Evolutionary conservation across 192 early-diverging fungal species (phyloP).

Genomic region (Coemansia sp.): DNA sequence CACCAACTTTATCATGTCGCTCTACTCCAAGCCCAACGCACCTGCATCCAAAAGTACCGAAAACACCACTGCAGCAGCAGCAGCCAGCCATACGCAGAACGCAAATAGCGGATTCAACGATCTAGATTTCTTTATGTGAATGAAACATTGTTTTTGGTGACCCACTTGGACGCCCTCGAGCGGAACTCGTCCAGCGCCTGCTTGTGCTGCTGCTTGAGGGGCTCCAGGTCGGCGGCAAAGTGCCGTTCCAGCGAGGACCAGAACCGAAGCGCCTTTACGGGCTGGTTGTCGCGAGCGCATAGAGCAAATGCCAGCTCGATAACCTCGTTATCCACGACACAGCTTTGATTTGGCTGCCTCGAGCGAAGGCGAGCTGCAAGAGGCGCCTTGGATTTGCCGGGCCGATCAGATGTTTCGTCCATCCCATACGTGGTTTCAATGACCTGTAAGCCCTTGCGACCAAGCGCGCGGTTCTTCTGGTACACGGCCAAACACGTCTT

Average conservation of each 20-base stretch:
- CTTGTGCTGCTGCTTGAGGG: constrained; percentile 3
- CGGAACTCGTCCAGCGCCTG: constrained; percentile 2
- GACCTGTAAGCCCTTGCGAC: constrained; percentile 30
- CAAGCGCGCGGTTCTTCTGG: constrained; percentile 29
- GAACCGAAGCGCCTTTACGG: constrained; percentile 43
- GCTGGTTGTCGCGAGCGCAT: constrained; percentile 31
- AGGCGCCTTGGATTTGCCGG: neutral
- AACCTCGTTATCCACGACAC: constrained; percentile 18
- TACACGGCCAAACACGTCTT: constrained; percentile 41
- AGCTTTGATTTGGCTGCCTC: neutral
- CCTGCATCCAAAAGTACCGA: constrained; percentile 11
- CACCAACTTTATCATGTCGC: constrained; percentile 53
- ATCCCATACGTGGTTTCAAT: constrained; percentile 39
- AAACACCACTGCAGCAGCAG: neutral
- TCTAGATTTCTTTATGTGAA: constrained; percentile 31
- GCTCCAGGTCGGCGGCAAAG: constrained; percentile 21
- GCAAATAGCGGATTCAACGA: constrained; percentile 17
- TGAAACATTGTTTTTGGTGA: too few relatives aligned
- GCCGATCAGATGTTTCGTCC: constrained; percentile 3
- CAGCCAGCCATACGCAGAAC: neutral
- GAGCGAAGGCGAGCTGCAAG: constrained; percentile 19
- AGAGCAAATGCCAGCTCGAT: constrained; percentile 34
- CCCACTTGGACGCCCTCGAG: neutral
- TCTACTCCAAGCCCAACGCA: constrained; percentile 31
- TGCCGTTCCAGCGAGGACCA: constrained; percentile 38